Evolutionary conservation across 2,329 filamentous ascomycete species (phyloP).

Genomic region (Penicillium digitatum): DNA sequence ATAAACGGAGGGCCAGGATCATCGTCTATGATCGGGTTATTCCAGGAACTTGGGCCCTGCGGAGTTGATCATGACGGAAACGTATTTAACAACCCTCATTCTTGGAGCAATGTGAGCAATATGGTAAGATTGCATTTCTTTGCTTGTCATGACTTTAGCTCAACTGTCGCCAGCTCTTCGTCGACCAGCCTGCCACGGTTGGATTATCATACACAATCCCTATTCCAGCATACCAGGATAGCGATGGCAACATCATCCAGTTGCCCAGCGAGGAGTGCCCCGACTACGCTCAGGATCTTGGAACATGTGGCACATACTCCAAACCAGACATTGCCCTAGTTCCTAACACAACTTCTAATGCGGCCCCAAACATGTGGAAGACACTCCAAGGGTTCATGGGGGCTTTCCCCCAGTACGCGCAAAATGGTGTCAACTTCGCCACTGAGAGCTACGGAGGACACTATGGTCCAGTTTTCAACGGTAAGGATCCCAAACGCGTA

Average conservation of each 20-base stretch:
- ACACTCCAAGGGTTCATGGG: conserved; percentile 62
- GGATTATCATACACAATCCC: not conserved
- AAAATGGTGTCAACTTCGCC: conserved; percentile 48
- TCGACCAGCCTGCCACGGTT: not conserved
- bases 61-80: not conserved
- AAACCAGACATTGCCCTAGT: conserved; percentile 48
- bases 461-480: not conserved
- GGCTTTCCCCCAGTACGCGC: conserved; percentile 52
- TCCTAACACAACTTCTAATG: conserved; percentile 50
- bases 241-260: not conserved
- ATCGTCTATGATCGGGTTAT: not conserved
- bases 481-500: not conserved
- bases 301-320: conserved; percentile 1
- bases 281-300: not conserved
- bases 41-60: not conserved
- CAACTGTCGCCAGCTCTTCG: not conserved
- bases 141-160: not conserved
- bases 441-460: conserved; percentile 1
- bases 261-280: not conserved
- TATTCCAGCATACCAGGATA: not conserved
- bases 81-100: not conserved
- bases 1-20: conserved; percentile 2
- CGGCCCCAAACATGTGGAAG: conserved; percentile 59
- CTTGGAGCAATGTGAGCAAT: conserved; percentile 1
- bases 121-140: not conserved